Base-by-base conservation (phyloP, 1,284 basidiomycete species). In the Cryptococcus sp. region DNA sequence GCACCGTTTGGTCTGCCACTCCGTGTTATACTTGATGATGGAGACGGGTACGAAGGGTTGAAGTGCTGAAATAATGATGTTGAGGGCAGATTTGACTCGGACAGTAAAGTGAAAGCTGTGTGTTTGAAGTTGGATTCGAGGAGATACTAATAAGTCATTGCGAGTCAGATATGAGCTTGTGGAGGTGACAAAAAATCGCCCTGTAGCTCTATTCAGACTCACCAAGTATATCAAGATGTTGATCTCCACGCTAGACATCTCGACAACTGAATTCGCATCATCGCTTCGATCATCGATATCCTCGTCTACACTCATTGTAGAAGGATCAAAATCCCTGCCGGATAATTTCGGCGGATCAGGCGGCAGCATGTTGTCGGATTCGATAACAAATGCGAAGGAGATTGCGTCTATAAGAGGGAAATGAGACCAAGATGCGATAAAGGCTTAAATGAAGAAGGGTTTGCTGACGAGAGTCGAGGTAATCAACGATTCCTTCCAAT, bases 191-290 rank as follows among this genome's bases (percentile, higher is more conserved):
- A 19, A 17, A 13, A 20, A n/a, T n/a, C 19, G 16, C 44, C 13
- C 44, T 20, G 26, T 29, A 29, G 26, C 26, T 29, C 26, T 29
- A 10, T 13, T 34, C 29, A 10, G 29, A 69, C 74, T 48, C 46
- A 75, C 74, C 3, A 73, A 61, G 56, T 78, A 77, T 25, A 78
- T 70, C 29, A 78, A 57, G 26, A 74, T 73, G 58, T 78, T 78
- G 46, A 78, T 70, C 63, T 77, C 76, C 6, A 73, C 69, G 54
- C 70, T 73, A 8, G 63, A 68, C 29, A 75, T 44, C 45, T 70
- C 65, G 26, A 72, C 57, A 1, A 54, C 59, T 0, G 56, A 34
- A 25, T 53, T 38, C 41, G 26, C 60, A 37, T 63, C 64, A 8
- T 58, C 66, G 50, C 22, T 62, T n/a, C 46, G 50, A 55, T 60